phyloP scores from a whole-genome alignment of 768 basidiomycete genomes.

The Amylocystis lapponica region DNA sequence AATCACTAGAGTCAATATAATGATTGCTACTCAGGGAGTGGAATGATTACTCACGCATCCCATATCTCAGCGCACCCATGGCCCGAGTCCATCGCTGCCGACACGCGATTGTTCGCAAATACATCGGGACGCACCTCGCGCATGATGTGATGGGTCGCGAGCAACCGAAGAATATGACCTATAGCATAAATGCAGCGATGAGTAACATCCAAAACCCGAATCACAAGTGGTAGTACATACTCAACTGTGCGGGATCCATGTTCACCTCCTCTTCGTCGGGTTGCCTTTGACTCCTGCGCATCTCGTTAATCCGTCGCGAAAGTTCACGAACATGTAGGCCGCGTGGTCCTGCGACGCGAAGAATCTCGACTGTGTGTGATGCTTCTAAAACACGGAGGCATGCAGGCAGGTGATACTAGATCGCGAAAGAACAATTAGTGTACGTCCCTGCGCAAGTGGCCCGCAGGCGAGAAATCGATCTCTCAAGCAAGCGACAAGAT shows the following conservation, averaged over 20 bases:
- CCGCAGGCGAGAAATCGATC: no score
- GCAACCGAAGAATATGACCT: constrained; percentile 71
- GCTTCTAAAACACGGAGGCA: constrained; percentile 72
- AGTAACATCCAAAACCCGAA: not conserved
- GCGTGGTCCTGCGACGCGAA: constrained; percentile 54
- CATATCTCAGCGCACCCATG: constrained; percentile 46
- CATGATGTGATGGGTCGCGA: constrained; percentile 75
- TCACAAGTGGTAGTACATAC: constrained; percentile 25
- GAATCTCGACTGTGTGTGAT: constrained; percentile 62
- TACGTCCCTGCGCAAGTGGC: no score
- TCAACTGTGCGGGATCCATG: constrained; percentile 41
- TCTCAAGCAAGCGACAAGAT: no score
- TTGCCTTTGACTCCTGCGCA: not conserved
- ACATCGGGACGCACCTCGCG: constrained; percentile 65
- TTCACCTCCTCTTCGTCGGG: not conserved
- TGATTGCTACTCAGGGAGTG: not conserved
- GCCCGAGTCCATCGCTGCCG: constrained; percentile 64
- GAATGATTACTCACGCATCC: constrained; percentile 33
- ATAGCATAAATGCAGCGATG: no score
- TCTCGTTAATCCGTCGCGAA: constrained; percentile 9
- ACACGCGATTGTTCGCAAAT: constrained; percentile 68
- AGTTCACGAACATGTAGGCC: constrained; percentile 45
- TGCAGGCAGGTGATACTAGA: constrained; percentile 67
- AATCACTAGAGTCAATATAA: not conserved
- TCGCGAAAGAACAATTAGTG: not conserved